Evolutionary conservation across 139 green algal species (phyloP).

Genomic region (Chloropicon primus): DNA sequence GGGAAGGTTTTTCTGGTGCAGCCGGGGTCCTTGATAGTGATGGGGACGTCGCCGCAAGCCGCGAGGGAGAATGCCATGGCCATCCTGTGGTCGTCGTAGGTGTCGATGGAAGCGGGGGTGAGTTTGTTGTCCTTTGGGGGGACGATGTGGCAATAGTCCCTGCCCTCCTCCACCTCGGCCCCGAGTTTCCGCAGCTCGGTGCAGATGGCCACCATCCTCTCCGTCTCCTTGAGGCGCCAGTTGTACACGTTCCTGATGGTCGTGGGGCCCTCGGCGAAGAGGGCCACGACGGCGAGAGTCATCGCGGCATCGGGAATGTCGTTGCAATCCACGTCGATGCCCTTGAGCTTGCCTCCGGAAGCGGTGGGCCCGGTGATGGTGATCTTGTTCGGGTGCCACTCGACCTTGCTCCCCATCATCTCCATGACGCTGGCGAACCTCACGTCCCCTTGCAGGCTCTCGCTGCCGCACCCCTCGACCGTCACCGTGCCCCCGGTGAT

Average conservation of each 20-base stretch:
- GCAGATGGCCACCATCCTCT: conserved; percentile 97
- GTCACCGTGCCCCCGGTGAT: conserved; percentile 79
- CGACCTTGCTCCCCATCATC: conserved; percentile 86
- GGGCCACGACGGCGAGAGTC: conserved; percentile 88
- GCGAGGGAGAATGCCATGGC: conserved; percentile 85
- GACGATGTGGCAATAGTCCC: conserved; percentile 91
- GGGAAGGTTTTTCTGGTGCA: conserved; percentile 91
- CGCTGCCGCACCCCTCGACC: conserved; percentile 85
- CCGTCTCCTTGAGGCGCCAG: conserved; percentile 99
- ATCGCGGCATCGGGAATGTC: conserved; percentile 98
- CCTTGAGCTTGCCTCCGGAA: conserved; percentile 45
- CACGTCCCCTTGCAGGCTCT: conserved; percentile 84
- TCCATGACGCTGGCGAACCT: conserved; percentile 90
- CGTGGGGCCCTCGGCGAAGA: conserved; percentile 82
- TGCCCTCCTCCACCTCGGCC: conserved; percentile 68
- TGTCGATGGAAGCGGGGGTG: conserved; percentile 48
- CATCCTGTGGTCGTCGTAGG: conserved; percentile 94
- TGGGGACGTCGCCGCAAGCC: conserved; percentile 47
- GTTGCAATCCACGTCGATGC: conserved; percentile 94
- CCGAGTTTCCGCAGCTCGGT: conserved; percentile 84
- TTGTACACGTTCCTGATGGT: conserved; percentile 93
- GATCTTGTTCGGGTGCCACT: conserved; percentile 82
- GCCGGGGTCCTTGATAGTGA: conserved; percentile 78
- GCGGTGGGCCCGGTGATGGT: conserved; percentile 67
- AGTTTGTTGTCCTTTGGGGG: conserved; percentile 39